These are phyloP conservation scores for Jaminaea rosea DNA, from an alignment of 1,284 basidiomycete species.

Conservation along the genomic window DNA sequence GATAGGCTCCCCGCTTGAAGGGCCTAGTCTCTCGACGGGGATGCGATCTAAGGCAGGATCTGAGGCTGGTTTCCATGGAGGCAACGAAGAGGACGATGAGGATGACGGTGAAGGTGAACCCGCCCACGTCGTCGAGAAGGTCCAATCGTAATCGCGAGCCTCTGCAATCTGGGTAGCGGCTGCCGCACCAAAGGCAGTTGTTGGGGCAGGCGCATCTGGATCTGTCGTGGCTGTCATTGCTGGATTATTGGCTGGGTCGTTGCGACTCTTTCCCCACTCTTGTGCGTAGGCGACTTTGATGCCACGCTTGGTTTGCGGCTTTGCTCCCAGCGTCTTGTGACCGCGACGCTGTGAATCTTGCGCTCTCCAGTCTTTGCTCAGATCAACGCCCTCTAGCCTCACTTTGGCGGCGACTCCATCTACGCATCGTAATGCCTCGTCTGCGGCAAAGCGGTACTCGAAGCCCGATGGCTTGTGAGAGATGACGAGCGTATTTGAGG, in stretches of 20 bases:
- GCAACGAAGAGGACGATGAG: too few species aligned
- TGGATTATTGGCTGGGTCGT: background rate
- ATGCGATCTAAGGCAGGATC: slow-evolving; percentile 39
- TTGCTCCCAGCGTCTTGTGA: background rate
- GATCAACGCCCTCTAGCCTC: slow-evolving; percentile 60
- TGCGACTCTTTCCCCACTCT: slow-evolving; percentile 83
- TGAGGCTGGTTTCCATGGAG: slow-evolving; percentile 19
- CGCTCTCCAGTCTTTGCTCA: slow-evolving; percentile 7
- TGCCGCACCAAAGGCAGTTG: slow-evolving; percentile 6
- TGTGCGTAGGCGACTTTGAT: slow-evolving; percentile 92
- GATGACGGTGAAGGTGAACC: slow-evolving; percentile 54
- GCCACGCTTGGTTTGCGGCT: slow-evolving; percentile 47
- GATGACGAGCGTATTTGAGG: slow-evolving; percentile 68
- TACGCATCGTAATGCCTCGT: slow-evolving; percentile 64
- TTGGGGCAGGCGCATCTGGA: background rate
- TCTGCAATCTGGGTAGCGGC: slow-evolving; percentile 19
- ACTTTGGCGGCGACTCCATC: slow-evolving; percentile 63
- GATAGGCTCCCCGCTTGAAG: slow-evolving; percentile 39
- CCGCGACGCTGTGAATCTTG: background rate
- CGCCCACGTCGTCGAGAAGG: slow-evolving; percentile 79
- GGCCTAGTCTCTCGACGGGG: slow-evolving; percentile 36
- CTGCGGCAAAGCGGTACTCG: slow-evolving; percentile 61
- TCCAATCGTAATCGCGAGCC: slow-evolving; percentile 73
- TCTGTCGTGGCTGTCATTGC: background rate
- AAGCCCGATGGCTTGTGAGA: slow-evolving; percentile 55